A percentile compares a stretch with the other conserved stretches of the same genome.
Evolutionary conservation across 1,139 yeast genomes (phyloP).

Genomic region (Taiozyma sp.): DNA sequence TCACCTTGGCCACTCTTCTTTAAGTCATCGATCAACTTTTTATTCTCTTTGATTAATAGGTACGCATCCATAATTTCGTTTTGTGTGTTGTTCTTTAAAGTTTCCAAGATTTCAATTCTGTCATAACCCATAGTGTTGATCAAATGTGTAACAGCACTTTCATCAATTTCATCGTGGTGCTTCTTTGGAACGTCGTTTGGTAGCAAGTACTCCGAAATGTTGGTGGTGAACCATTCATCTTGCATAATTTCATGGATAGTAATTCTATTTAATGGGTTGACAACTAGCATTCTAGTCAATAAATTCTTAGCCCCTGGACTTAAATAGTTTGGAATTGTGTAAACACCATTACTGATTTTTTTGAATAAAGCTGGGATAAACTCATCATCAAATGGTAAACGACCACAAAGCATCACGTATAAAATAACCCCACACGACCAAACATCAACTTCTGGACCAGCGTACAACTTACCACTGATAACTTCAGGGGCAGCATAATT

Average conservation of each 20-base stretch:
- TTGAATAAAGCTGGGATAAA: conserved; percentile 94
- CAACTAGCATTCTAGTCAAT: conserved; percentile 91
- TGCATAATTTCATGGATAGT: conserved; percentile 93
- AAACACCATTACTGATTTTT: conserved; percentile 92
- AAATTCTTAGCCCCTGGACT: conserved; percentile 85
- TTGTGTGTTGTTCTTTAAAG: conserved; percentile 50
- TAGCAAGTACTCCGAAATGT: conserved; percentile 75
- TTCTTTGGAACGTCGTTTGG: conserved; percentile 54
- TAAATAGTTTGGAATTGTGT: conserved; percentile 85
- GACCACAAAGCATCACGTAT: conserved; percentile 95
- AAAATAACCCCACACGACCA: conserved; percentile 98
- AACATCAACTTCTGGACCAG: conserved; percentile 98
- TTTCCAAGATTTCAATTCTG: conserved; percentile 77
- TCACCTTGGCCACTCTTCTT: conserved; percentile 40
- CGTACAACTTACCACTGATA: conserved; percentile 91
- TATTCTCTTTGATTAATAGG: conserved; percentile 81
- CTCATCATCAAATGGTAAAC: conserved; percentile 97
- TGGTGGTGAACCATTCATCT: conserved; percentile 92
- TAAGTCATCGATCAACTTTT: conserved; percentile 59
- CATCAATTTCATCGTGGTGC: conserved; percentile 48
- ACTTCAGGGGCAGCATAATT: conserved; percentile 99
- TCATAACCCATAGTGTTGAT: conserved; percentile 92
- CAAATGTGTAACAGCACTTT: conserved; percentile 73
- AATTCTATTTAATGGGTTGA: conserved; percentile 92
- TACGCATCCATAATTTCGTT: conserved; percentile 93